phyloP scores from a whole-genome alignment of 768 basidiomycete genomes.

The Sarcomyxa edulis region DNA sequence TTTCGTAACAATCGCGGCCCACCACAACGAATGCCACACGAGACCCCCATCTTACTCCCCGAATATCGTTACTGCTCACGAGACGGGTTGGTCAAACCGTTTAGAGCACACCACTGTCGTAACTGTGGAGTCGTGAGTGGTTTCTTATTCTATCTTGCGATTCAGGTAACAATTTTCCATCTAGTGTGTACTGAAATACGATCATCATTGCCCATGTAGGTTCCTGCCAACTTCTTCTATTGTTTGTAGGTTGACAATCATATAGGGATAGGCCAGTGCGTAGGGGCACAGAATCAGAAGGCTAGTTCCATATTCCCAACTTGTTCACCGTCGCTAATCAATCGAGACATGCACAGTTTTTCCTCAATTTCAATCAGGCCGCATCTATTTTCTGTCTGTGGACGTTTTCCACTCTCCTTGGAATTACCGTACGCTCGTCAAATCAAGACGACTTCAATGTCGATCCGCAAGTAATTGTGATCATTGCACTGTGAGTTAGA shows the following conservation, averaged over 20 bases:
- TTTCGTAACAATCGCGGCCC: too few species aligned
- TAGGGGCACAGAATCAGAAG: slow-evolving; percentile 90
- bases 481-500: slow-evolving; percentile 67
- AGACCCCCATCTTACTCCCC: slow-evolving; percentile 44
- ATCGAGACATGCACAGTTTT: slow-evolving; percentile 49
- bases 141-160: neutral
- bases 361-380: slow-evolving; percentile 76
- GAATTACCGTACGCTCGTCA: slow-evolving; percentile 35
- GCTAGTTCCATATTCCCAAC: slow-evolving; percentile 24
- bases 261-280: slow-evolving; percentile 89
- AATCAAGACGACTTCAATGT: slow-evolving; percentile 21
- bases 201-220: slow-evolving; percentile 89
- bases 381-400: slow-evolving; percentile 54
- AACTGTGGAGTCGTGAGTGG: slow-evolving; percentile 71
- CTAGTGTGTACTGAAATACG: slow-evolving; percentile 78
- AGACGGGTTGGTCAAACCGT: slow-evolving; percentile 68
- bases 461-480: slow-evolving; percentile 66
- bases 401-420: slow-evolving; percentile 55
- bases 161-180: slow-evolving; percentile 4
- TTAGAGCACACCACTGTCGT: slow-evolving; percentile 75
- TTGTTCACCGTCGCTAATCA: slow-evolving; percentile 3
- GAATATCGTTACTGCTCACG: slow-evolving; percentile 61
- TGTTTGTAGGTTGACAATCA: slow-evolving; percentile 1
- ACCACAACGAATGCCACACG: slow-evolving; percentile 32
- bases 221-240: slow-evolving; percentile 8